phyloP scores from a whole-genome alignment of 345 rosid species.

The Viola odorata region DNA sequence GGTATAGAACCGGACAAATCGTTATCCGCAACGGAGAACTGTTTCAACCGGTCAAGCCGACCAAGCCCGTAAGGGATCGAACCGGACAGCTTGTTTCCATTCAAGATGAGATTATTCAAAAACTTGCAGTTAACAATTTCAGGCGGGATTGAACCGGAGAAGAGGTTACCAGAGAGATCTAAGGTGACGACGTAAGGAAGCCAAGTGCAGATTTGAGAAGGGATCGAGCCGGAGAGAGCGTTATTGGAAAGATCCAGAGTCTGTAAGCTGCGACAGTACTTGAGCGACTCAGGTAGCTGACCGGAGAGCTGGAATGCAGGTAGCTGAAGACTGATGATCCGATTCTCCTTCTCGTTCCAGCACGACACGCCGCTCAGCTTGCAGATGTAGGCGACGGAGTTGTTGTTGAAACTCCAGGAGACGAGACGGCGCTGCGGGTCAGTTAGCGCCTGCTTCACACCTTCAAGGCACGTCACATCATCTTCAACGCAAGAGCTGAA shows the following conservation, averaged over 20 bases:
- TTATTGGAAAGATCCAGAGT: slow-evolving; percentile 69
- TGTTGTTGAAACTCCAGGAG: slow-evolving; percentile 55
- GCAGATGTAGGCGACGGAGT: slow-evolving; percentile 56
- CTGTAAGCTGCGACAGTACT: slow-evolving; percentile 57
- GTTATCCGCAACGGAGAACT: slow-evolving; percentile 63
- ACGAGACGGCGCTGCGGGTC: slow-evolving; percentile 47
- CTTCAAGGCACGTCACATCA: slow-evolving; percentile 66
- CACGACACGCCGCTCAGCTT: slow-evolving; percentile 69
- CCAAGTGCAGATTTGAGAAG: slow-evolving; percentile 62
- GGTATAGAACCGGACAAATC: slow-evolving; percentile 64
- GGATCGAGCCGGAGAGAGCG: slow-evolving; percentile 58
- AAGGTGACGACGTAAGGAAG: slow-evolving; percentile 64
- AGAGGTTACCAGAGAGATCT: slow-evolving; percentile 55
- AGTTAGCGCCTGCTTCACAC: slow-evolving; percentile 31
- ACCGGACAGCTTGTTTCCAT: slow-evolving; percentile 59
- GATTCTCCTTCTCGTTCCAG: slow-evolving; percentile 77
- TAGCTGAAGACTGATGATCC: slow-evolving; percentile 52
- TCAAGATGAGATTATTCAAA: slow-evolving; percentile 49
- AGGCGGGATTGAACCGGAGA: slow-evolving; percentile 63
- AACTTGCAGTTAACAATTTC: slow-evolving; percentile 57
- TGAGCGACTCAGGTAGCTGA: slow-evolving; percentile 49
- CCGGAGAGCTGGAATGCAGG: slow-evolving; percentile 58
- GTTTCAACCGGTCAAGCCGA: slow-evolving; percentile 41
- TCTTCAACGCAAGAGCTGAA: slow-evolving; percentile 44
- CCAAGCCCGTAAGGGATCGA: slow-evolving; percentile 50